phyloP scores from a whole-genome alignment of 805 yeast species.

The Starmerella tilneyi region DNA sequence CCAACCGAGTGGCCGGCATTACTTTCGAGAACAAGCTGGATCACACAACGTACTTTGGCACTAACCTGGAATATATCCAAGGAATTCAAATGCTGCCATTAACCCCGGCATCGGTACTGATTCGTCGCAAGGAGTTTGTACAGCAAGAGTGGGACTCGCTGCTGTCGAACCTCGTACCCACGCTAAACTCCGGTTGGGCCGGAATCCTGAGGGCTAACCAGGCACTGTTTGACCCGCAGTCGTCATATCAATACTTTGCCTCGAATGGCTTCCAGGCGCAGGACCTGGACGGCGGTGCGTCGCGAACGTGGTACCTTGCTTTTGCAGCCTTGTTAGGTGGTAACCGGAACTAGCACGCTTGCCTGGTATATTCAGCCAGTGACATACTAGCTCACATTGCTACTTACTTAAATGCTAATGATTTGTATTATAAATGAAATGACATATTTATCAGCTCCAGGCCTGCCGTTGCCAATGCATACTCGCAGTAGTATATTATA shows the following conservation, averaged over 20 bases:
- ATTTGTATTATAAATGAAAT: slow-evolving; percentile 1
- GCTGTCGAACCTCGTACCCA: slow-evolving; percentile 40
- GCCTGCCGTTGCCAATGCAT: too few species aligned
- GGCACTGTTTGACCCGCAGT: slow-evolving; percentile 60
- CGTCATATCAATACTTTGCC: slow-evolving; percentile 54
- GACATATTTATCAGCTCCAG: background rate
- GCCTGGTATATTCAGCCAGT: background rate
- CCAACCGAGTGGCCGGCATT: slow-evolving; percentile 66
- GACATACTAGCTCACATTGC: too few species aligned
- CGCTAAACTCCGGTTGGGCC: slow-evolving; percentile 44
- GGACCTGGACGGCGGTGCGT: slow-evolving; percentile 73
- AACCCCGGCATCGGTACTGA: slow-evolving; percentile 49
- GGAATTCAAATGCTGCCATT: slow-evolving; percentile 76
- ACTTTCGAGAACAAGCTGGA: slow-evolving; percentile 67
- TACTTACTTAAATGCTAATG: too few species aligned
- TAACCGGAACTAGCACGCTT: background rate
- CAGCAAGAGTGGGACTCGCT: slow-evolving; percentile 50
- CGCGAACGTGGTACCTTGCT: slow-evolving; percentile 76
- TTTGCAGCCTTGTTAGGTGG: slow-evolving; percentile 42
- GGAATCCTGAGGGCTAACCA: slow-evolving; percentile 62
- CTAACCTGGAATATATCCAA: slow-evolving; percentile 54
- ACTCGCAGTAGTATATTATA: too few species aligned
- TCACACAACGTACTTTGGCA: slow-evolving; percentile 66
- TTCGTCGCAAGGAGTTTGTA: slow-evolving; percentile 44
- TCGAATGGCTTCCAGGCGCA: slow-evolving; percentile 42